phyloP scores from a whole-genome alignment of 1,284 basidiomycete species.

The Exobasidium cylindrosporum region DNA sequence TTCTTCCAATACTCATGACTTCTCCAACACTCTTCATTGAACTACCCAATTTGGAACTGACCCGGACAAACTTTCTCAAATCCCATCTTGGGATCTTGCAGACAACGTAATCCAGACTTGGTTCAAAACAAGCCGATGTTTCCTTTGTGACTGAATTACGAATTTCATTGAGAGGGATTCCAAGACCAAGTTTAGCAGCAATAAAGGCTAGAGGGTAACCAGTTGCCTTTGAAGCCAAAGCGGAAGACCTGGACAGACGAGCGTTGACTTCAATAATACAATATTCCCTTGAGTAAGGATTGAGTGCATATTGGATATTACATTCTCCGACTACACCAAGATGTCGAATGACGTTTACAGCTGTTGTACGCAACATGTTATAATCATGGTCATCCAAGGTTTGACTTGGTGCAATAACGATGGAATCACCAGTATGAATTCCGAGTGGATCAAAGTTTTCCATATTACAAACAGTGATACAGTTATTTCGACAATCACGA shows the following conservation, averaged over 20 bases:
- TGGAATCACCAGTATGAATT: slow-evolving; percentile 99
- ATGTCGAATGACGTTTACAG: slow-evolving; percentile 95
- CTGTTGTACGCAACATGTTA: slow-evolving; percentile 97
- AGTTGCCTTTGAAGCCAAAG: slow-evolving; percentile 95
- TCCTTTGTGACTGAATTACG: slow-evolving; percentile 95
- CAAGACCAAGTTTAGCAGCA: slow-evolving; percentile 93
- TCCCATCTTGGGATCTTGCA: slow-evolving; percentile 99
- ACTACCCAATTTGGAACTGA: slow-evolving; percentile 49
- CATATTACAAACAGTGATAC: slow-evolving; percentile 99
- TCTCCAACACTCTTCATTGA: slow-evolving; percentile 94
- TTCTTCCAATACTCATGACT: slow-evolving; percentile 97
- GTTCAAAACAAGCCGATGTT: slow-evolving; percentile 96
- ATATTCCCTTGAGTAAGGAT: slow-evolving; percentile 90
- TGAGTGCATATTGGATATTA: slow-evolving; percentile 98
- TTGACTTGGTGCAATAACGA: slow-evolving; percentile 95
- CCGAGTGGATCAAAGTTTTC: slow-evolving; percentile 99
- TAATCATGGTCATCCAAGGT: slow-evolving; percentile 84
- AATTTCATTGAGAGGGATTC: slow-evolving; percentile 95
- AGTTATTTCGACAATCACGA: slow-evolving; percentile 94
- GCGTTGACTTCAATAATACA: slow-evolving; percentile 99
- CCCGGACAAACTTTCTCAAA: slow-evolving; percentile 83
- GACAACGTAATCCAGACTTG: slow-evolving; percentile 92
- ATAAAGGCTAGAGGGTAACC: slow-evolving; percentile 98
- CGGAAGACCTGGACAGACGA: slow-evolving; percentile 95
- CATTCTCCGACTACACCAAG: slow-evolving; percentile 96